Conservation (phyloP, 1,284 basidiomycete genomes). For the Xerocomus cyaneibrunnescens region DNA sequence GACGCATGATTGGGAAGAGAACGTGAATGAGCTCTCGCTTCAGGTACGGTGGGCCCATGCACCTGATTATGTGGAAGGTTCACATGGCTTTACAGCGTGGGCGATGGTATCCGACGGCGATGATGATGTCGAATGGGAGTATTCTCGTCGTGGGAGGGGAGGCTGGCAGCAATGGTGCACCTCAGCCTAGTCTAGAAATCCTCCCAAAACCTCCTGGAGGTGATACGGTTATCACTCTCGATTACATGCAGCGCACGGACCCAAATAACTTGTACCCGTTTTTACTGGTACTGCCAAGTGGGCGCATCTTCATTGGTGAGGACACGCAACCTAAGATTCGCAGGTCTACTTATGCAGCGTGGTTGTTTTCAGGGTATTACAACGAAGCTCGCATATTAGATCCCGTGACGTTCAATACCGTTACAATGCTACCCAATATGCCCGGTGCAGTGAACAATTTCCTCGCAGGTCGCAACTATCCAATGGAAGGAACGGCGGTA, state of each 20-base stretch:
- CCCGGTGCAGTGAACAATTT: constrained; percentile 77
- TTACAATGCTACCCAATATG: constrained; percentile 62
- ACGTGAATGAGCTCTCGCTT: constrained; percentile 41
- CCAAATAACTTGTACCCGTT: constrained; percentile 78
- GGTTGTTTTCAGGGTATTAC: constrained; percentile 60
- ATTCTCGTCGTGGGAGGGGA: constrained; percentile 75
- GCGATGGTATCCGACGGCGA: constrained; percentile 71
- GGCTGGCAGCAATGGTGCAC: constrained; percentile 61
- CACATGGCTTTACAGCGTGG: constrained; percentile 45
- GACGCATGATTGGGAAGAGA: constrained; percentile 56
- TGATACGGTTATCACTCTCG: constrained; percentile 42
- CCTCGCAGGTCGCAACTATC: constrained; percentile 72
- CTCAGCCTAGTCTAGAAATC: constrained; percentile 66
- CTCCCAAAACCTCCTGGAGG: constrained; percentile 47
- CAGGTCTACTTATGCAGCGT: background rate
- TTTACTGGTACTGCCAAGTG: constrained; percentile 65
- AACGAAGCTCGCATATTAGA: constrained; percentile 78
- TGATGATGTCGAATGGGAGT: constrained; percentile 66
- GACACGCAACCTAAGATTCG: rapidly evolving
- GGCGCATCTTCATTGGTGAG: constrained; percentile 64
- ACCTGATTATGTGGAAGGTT: too few relatives aligned
- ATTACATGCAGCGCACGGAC: constrained; percentile 58
- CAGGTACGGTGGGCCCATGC: constrained; percentile 41
- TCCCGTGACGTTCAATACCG: constrained; percentile 59
- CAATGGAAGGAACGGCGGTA: constrained; percentile 68